A percentile compares a stretch with the other conserved stretches of the same genome.
These are phyloP conservation scores for Phytophthora capsici DNA, from an alignment of 352 stramenopile genomes.

Conservation along the genomic window DNA sequence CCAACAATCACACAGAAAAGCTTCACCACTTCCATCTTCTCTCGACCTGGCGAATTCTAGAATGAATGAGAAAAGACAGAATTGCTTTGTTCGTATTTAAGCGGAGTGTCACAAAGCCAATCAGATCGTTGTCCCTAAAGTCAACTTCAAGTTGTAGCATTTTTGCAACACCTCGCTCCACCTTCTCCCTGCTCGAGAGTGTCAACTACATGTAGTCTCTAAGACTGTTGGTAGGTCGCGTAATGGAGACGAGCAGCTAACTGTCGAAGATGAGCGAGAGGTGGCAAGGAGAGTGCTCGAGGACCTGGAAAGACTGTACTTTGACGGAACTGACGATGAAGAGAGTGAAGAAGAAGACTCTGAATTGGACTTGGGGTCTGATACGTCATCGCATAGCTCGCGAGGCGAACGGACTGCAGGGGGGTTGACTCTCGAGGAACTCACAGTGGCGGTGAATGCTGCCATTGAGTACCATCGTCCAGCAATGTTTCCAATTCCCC, in stretches of 20 bases:
- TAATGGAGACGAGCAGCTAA: conserved; percentile 8
- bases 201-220: not conserved
- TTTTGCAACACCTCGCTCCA: conserved; percentile 21
- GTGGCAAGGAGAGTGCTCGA: conserved; percentile 51
- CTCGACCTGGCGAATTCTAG: too few relatives aligned
- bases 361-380: conserved; percentile 14
- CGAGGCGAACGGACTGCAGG: conserved; percentile 3
- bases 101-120: too few relatives aligned
- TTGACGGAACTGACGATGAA: conserved; percentile 38
- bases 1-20: too few relatives aligned
- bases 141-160: conserved; percentile 32
- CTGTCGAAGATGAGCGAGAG: conserved; percentile 13
- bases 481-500: not conserved
- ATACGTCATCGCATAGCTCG: conserved; percentile 2
- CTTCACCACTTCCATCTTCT: too few relatives aligned
- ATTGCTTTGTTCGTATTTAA: too few relatives aligned
- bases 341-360: conserved; percentile 15
- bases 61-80: too few relatives aligned
- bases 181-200: conserved; percentile 14
- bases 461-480: conserved; percentile 58
- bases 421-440: conserved; percentile 55
- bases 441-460: conserved; percentile 59
- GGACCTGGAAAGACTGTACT: conserved; percentile 57
- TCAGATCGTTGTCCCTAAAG: conserved; percentile 26
- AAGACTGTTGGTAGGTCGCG: not conserved